These are phyloP conservation scores for Priceomyces haplophilus DNA, from an alignment of 805 yeast genomes.

Conservation along the genomic window DNA sequence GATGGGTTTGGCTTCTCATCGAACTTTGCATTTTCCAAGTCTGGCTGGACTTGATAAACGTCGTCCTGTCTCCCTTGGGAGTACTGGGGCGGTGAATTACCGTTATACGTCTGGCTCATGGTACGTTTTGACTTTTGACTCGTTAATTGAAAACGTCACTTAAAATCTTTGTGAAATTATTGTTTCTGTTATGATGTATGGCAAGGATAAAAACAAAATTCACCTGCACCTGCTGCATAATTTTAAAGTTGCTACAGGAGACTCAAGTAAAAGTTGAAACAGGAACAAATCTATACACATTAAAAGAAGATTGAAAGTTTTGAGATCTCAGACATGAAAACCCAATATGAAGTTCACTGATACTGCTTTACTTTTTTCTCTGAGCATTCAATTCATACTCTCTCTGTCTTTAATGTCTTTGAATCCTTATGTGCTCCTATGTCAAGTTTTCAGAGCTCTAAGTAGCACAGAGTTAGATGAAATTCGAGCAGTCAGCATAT, in stretches of 20 bases:
- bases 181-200: neutral
- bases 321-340: too few relatives aligned
- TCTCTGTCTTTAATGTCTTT: too few relatives aligned
- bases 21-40: slow-evolving; percentile 28
- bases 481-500: too few relatives aligned
- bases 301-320: too few relatives aligned
- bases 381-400: too few relatives aligned
- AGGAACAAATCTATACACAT: too few relatives aligned
- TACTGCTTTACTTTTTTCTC: too few relatives aligned
- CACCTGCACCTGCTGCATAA: slow-evolving; percentile 4
- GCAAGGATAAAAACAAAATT: neutral
- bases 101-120: neutral
- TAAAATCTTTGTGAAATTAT: neutral
- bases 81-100: slow-evolving; percentile 4
- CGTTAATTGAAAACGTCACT: neutral
- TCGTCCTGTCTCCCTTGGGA: slow-evolving; percentile 1
- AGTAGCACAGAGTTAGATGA: too few relatives aligned
- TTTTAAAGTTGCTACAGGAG: slow-evolving; percentile 2
- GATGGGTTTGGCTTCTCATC: slow-evolving; percentile 33
- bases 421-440: too few relatives aligned
- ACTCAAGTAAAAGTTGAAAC: too few relatives aligned
- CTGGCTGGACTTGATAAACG: slow-evolving; percentile 18
- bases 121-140: neutral
- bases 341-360: too few relatives aligned
- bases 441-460: too few relatives aligned